Base-by-base conservation (phyloP, 164 flowering plant species). In the Tetracentron sinense region DNA sequence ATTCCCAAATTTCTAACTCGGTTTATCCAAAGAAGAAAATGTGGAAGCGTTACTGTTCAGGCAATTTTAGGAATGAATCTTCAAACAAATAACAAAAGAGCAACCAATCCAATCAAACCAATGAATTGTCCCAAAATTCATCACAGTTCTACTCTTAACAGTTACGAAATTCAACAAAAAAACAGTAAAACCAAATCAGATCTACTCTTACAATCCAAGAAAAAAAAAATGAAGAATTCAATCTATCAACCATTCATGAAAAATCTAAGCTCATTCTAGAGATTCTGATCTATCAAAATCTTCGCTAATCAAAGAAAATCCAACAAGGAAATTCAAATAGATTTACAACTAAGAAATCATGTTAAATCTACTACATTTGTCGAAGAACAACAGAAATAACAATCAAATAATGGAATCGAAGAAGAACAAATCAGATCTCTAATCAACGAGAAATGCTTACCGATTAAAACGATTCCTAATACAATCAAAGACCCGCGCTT, bases 401-500 rank as follows among this genome's bases (percentile, higher is more conserved):
- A 28, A 26, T 27, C 17, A 20, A n/a, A 52, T 3, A 1, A 12
- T 29, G 15, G 26, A 27, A 58, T 20, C 64, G 66, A 60, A 55
- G 30, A 38, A 58, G 42, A 58, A 11, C 22, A 58, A 48, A 20
- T 42, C 62, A 58, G 25, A 61, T 23, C 44, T 60, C 51, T 42
- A 10, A 52, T 14, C 31, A 11, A 16, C 33, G 22, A 23, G 4
- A 7, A 68, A 25, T 27, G 54, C 70, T 69, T 54, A 85, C 90
- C 90, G 60, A 67, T 54, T 6, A 78, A 63, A 22, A 82, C 49
- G 58, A 85, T 78, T 11, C 81, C 79, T 0, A 69, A 28, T 1
- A 79, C 78, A 64, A 81, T 68, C 58, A 70, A 62, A 53, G 80
- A 73, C 1, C 79, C 69, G 38, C 82, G 79, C 19, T 72, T 75